Base-by-base conservation (phyloP, 306 rosid genomes). In the Ochetophila trinervis region DNA sequence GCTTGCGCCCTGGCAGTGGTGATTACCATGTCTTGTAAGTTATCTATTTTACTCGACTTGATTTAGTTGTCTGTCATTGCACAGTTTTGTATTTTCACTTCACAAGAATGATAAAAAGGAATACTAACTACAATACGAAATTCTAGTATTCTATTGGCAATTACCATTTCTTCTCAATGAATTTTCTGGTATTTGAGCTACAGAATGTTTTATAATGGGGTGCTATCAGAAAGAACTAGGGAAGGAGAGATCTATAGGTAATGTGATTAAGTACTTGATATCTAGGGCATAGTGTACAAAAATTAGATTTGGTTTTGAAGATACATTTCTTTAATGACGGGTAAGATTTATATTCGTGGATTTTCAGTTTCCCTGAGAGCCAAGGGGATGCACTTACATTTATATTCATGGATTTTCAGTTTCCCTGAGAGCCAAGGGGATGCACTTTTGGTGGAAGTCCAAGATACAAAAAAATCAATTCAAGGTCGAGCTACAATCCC, bases 351-450 rank as follows among this genome's bases (percentile, higher is more conserved):
- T 27, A 47, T 47, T 12, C 63, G 18, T 76, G 68, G 62, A 24
- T 61, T 76, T 84, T 81, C 94, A 93, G 99, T 78, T 93, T 86
- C 73, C 97, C 99, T 11, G 90, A 87, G 81, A 85, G 83, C 84
- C 97, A 88, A 78, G 88, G 86, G 70, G 99, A 93, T 52, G 84
- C 94, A 62, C 87, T 93, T 58, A n/a, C n/a, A n/a, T n/a, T n/a
- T n/a, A n/a, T n/a, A n/a, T 35, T 27, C 34, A 21, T 76, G 68
- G 62, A 24, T 61, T 76, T 84, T 81, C 94, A 93, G 99, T 78
- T 93, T 86, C 73, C 97, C 99, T 11, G 90, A 87, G 81, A 85
- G 83, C 84, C 97, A 88, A 78, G 88, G 86, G 70, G 99, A 93
- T 52, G 84, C 94, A 62, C 87, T 93, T 58, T 77, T 90, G 53